phyloP scores from a whole-genome alignment of 768 basidiomycete species.

The Tremella mesenterica region DNA sequence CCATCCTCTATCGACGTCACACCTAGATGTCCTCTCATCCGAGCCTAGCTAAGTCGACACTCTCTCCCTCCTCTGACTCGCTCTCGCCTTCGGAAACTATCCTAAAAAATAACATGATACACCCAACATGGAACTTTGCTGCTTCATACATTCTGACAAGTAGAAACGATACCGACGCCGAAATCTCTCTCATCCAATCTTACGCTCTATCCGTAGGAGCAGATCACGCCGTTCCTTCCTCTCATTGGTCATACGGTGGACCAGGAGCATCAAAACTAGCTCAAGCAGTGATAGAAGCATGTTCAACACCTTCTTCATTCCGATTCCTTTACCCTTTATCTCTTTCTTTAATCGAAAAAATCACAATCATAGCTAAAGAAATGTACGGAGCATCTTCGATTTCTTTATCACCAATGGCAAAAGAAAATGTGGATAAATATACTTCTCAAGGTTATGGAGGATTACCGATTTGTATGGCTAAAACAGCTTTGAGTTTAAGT shows the following conservation, averaged over 20 bases:
- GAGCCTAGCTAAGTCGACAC: no score
- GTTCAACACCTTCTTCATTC: constrained; percentile 67
- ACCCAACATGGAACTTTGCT: no score
- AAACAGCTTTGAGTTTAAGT: constrained; percentile 96
- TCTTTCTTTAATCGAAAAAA: constrained; percentile 78
- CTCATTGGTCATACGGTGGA: constrained; percentile 96
- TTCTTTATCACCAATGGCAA: constrained; percentile 72
- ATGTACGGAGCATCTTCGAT: constrained; percentile 93
- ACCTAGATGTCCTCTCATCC: no score
- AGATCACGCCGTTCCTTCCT: constrained; percentile 88
- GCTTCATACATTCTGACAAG: no score
- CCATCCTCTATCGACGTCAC: no score
- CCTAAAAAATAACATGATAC: no score
- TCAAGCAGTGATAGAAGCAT: constrained; percentile 79
- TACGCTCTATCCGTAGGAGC: constrained; percentile 77
- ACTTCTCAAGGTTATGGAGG: constrained; percentile 65
- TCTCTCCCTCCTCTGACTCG: no score
- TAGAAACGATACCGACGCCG: constrained; percentile 82
- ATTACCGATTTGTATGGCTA: constrained; percentile 79
- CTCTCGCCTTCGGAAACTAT: no score
- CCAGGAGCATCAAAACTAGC: constrained; percentile 81
- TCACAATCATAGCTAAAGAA: constrained; percentile 72
- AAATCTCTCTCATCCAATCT: constrained; percentile 73
- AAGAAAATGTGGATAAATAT: constrained; percentile 79
- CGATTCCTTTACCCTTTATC: constrained; percentile 86